phyloP scores from a whole-genome alignment of 352 stramenopile genomes.

The Phytophthora pinifolia region DNA sequence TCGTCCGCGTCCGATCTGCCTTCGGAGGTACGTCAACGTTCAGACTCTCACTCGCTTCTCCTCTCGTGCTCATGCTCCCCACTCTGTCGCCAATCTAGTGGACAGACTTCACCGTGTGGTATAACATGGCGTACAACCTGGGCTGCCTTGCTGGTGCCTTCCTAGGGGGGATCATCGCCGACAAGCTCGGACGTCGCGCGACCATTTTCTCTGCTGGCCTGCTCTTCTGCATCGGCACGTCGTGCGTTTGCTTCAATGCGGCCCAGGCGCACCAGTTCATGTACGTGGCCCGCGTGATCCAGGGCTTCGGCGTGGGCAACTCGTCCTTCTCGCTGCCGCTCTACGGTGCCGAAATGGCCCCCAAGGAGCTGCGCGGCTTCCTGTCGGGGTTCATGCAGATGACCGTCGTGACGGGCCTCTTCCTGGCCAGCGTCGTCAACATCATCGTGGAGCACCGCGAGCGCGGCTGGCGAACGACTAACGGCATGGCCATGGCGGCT shows the following conservation, averaged over 20 bases:
- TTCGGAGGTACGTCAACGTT: neutral
- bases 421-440: slow-evolving; percentile 30
- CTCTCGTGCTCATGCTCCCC: too few relatives aligned
- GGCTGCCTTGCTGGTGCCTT: slow-evolving; percentile 27
- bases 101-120: slow-evolving; percentile 27
- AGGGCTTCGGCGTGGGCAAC: slow-evolving; percentile 29
- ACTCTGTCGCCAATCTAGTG: too few relatives aligned
- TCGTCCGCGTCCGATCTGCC: slow-evolving; percentile 7
- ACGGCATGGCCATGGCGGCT: slow-evolving; percentile 26
- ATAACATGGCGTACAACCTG: slow-evolving; percentile 32
- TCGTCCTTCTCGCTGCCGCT: slow-evolving; percentile 34
- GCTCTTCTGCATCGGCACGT: slow-evolving; percentile 29
- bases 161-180: slow-evolving; percentile 20
- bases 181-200: slow-evolving; percentile 23
- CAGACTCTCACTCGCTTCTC: too few relatives aligned
- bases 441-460: slow-evolving; percentile 24
- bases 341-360: slow-evolving; percentile 33
- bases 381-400: slow-evolving; percentile 36
- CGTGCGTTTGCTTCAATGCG: slow-evolving; percentile 19
- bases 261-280: slow-evolving; percentile 11
- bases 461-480: slow-evolving; percentile 31
- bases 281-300: slow-evolving; percentile 24
- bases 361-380: slow-evolving; percentile 26
- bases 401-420: slow-evolving; percentile 27
- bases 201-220: slow-evolving; percentile 29